These are phyloP conservation scores for Chlorophyllum brunneum DNA, from an alignment of 768 basidiomycete species.

Conservation along the genomic window DNA sequence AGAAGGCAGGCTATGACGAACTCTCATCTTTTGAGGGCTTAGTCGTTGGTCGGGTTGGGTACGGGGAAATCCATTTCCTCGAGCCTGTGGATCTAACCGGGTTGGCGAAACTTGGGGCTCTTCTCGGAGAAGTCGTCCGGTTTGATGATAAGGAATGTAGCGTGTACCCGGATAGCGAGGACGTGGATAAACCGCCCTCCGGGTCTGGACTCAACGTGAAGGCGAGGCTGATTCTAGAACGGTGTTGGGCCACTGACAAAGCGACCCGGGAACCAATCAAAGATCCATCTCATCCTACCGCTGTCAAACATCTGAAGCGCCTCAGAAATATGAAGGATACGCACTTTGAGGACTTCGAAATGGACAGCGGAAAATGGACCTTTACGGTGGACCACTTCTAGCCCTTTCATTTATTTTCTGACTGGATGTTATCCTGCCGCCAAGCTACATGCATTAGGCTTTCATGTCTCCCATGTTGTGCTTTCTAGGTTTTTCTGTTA, in stretches of 20 bases:
- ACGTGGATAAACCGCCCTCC: conserved; percentile 78
- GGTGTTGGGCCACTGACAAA: conserved; percentile 90
- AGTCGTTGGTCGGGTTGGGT: conserved; percentile 87
- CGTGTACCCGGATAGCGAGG: conserved; percentile 88
- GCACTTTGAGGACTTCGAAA: conserved; percentile 77
- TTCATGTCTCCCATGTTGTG: conserved; percentile 7
- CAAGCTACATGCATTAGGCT: conserved; percentile 6
- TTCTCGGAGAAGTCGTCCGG: conserved; percentile 82
- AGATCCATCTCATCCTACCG: conserved; percentile 66
- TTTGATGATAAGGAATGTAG: conserved; percentile 91
- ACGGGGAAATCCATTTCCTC: conserved; percentile 82
- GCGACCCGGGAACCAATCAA: conserved; percentile 87
- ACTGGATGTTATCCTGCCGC: conserved; percentile 7
- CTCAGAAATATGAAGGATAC: conserved; percentile 85
- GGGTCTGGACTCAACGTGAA: conserved; percentile 89
- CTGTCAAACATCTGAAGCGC: conserved; percentile 72
- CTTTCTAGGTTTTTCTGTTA: neutral
- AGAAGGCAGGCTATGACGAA: conserved; percentile 67
- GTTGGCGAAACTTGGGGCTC: conserved; percentile 69
- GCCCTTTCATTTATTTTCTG: conserved; percentile 20
- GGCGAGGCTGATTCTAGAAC: conserved; percentile 69
- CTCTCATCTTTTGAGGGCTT: conserved; percentile 72
- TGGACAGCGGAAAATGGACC: conserved; percentile 83
- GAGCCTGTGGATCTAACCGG: conserved; percentile 85
- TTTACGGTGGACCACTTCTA: conserved; percentile 94